Evolutionary conservation across 2,329 filamentous ascomycete genomes (phyloP).

Genomic region (Neonectria coccinea): DNA sequence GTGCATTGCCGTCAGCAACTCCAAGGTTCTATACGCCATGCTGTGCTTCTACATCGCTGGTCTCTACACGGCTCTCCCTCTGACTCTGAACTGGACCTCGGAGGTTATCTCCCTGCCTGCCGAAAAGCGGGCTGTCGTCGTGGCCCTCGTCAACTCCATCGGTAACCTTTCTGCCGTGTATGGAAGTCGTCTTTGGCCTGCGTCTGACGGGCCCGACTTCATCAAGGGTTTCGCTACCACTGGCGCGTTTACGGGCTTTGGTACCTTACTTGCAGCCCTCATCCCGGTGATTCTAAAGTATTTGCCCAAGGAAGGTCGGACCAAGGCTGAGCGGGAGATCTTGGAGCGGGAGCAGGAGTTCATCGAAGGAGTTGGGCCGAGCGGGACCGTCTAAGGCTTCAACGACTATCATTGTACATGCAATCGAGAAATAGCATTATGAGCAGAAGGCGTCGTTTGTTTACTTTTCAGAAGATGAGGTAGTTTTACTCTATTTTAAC

Average conservation of each 20-base stretch:
- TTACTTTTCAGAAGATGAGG: too few species aligned
- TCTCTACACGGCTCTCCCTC: constrained; percentile 43
- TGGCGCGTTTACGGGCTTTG: constrained; percentile 44
- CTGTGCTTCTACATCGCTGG: constrained; percentile 44
- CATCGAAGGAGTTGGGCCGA: not conserved
- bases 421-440: too few species aligned
- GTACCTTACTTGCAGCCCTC: constrained; percentile 39
- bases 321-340: constrained; percentile 17
- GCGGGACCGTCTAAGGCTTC: constrained; percentile 8
- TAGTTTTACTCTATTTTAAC: too few species aligned
- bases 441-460: too few species aligned
- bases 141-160: constrained; percentile 48
- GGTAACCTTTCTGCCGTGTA: constrained; percentile 50
- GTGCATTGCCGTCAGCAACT: constrained; percentile 46
- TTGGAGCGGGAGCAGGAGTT: constrained; percentile 10
- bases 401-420: too few species aligned
- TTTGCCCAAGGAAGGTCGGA: constrained; percentile 15
- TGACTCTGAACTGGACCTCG: constrained; percentile 47
- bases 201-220: constrained; percentile 40
- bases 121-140: constrained; percentile 49
- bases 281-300: constrained; percentile 38
- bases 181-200: constrained; percentile 48
- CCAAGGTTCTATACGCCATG: constrained; percentile 47
- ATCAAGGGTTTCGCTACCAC: constrained; percentile 47
- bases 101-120: constrained; percentile 43